Conservation (phyloP, 169 alveolate species). For the Eimeria sp. region DNA sequence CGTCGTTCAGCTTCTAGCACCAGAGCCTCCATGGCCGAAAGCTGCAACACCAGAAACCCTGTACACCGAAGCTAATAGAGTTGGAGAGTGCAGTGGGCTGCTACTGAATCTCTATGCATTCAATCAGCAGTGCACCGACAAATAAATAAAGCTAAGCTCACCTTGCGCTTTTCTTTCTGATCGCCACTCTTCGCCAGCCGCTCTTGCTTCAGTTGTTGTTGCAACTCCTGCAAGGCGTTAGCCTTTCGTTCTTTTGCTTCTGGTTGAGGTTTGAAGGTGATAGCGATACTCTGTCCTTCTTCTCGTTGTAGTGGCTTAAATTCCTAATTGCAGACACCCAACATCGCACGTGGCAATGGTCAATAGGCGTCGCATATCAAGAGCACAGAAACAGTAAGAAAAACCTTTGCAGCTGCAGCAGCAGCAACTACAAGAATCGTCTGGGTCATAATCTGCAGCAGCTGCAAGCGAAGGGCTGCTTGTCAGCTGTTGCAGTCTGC, state of each 20-base stretch:
- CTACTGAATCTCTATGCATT: neutral
- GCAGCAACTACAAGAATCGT: neutral
- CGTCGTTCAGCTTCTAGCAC: constrained; percentile 36
- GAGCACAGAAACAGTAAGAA: neutral
- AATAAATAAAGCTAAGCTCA: neutral
- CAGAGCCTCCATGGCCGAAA: constrained; percentile 65
- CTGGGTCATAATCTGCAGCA: neutral
- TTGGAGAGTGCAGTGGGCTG: neutral
- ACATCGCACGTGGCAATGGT: neutral
- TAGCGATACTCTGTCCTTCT: constrained; percentile 17
- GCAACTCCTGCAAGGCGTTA: constrained; percentile 44
- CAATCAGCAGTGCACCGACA: neutral
- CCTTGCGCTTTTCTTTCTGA: constrained; percentile 59
- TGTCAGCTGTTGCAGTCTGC: neutral
- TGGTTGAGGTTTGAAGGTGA: constrained; percentile 10
- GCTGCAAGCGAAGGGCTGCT: neutral
- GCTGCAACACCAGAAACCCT: neutral
- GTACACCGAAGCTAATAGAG: neutral
- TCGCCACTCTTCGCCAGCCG: constrained; percentile 31
- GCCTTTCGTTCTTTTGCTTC: neutral
- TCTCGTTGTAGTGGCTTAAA: constrained; percentile 28
- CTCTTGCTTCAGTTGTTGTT: constrained; percentile 36
- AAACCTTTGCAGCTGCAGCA: neutral
- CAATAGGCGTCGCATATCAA: neutral
- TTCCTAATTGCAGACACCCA: neutral